Conservation (phyloP, 202 grass and related monocot species). For the Panicum hallii region DNA sequence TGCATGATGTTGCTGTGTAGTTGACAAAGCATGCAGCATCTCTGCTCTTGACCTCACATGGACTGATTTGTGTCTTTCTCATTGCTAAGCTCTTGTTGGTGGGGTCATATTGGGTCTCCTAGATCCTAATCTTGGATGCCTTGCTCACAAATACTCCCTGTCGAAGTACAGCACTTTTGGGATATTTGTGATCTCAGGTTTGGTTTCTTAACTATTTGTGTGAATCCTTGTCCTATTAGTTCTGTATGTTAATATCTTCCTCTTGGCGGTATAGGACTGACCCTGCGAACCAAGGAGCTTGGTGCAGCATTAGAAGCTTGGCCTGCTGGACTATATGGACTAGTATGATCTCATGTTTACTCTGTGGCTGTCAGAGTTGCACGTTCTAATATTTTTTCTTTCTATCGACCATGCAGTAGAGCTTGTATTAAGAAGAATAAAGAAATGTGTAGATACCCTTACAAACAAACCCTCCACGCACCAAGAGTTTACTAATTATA, state of each 20-base stretch:
- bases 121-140: constrained; percentile 81
- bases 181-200: constrained; percentile 93
- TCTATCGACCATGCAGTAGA: too few species aligned
- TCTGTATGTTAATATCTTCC: constrained; percentile 41
- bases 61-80: constrained; percentile 42
- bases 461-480: too few species aligned
- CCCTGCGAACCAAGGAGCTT: constrained; percentile 76
- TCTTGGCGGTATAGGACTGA: constrained; percentile 60
- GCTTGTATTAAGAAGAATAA: too few species aligned
- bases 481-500: too few species aligned
- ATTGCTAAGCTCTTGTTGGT: constrained; percentile 67
- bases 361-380: constrained; percentile 45
- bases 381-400: neutral
- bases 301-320: constrained; percentile 85
- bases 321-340: constrained; percentile 88
- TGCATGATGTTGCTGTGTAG: neutral
- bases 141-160: constrained; percentile 85
- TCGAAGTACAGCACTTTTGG: constrained; percentile 86
- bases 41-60: constrained; percentile 13
- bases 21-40: neutral
- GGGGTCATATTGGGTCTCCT: constrained; percentile 68
- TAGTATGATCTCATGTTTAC: constrained; percentile 67
- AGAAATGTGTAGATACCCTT: too few species aligned
- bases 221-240: constrained; percentile 6
- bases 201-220: constrained; percentile 12